Base-by-base conservation (phyloP, 192 early-diverging fungal species). In the Coemansia sp. region DNA sequence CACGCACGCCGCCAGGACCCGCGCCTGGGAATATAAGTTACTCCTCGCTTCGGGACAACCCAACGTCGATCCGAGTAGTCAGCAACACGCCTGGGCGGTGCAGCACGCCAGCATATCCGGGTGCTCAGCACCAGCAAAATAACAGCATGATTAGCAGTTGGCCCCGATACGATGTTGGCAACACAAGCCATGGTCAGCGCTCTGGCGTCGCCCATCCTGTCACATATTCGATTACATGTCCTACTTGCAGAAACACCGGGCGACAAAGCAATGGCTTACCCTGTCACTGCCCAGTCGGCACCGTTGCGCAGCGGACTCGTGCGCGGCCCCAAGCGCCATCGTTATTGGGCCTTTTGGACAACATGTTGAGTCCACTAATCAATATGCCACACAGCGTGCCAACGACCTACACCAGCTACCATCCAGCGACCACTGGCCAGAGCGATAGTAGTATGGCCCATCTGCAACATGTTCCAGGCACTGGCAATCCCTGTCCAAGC, bases 401-500 rank as follows among this genome's bases (percentile, higher is more conserved):
- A 18, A 20, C 58, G 58, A 33, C 58, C 5, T 49, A 68, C 46
- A 31, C 49, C 47, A 27, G 8, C 29, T 24, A 66, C 55, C 67
- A 44, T 12, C 16, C 27, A 31, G 40, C 33, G 13, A 16, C 7
- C 31, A 49, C 43, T 4, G 5, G 31, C 29, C 29, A 22, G 12
- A 69, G 39, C 29, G 40, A 34, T 15, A 38, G 33, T 33, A 67
- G 41, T 22, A 15, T 36, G n/a, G 31, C 55, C 2, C 60, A 65
- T 40, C 34, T 68, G 53, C 64, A 43, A 49, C 49, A 74, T n/a
- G 68, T 79, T 38, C 77, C 77, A 13, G 77, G 77, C 5, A 22
- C 68, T 15, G 77, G 77, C 11, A 60, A 34, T n/a, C 68, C 69
- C n/a, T 79, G 77, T 11, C 77, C 77, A 1, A 73, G 70, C 57